Evolutionary conservation across 129 eudicot genomes (phyloP).

Genomic region (Helichrysum umbraculigerum): DNA sequence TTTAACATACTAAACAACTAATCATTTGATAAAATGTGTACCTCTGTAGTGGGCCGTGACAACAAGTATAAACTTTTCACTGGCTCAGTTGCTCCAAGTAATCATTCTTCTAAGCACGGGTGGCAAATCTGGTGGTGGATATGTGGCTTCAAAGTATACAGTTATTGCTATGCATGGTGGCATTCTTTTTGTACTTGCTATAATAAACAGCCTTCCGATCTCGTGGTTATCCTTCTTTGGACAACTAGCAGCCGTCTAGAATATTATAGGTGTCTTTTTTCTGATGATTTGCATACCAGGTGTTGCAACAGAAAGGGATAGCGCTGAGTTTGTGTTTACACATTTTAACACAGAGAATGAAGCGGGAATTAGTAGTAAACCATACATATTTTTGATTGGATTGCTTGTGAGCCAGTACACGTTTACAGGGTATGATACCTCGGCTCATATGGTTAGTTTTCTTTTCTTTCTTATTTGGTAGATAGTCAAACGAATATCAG

Average conservation of each 20-base stretch:
- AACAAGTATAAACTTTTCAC: constrained; percentile 84
- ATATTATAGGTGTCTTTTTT: constrained; percentile 77
- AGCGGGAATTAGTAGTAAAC: constrained; percentile 56
- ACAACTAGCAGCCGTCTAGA: constrained; percentile 93
- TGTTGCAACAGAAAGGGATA: constrained; percentile 71
- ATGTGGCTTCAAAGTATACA: constrained; percentile 73
- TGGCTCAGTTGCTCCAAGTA: constrained; percentile 84
- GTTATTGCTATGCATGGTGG: constrained; percentile 77
- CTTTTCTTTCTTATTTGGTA: not conserved
- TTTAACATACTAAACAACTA: not conserved
- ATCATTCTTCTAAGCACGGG: constrained; percentile 87
- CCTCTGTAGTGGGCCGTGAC: constrained; percentile 97
- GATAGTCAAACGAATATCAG: not conserved
- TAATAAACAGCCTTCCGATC: constrained; percentile 83
- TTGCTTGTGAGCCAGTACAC: constrained; percentile 98
- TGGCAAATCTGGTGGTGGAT: constrained; percentile 88
- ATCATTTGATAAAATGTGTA: constrained; percentile 23
- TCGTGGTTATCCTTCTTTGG: constrained; percentile 85
- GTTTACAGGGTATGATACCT: constrained; percentile 91
- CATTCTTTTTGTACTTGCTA: constrained; percentile 65
- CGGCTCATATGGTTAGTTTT: constrained; percentile 93
- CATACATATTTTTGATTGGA: constrained; percentile 77
- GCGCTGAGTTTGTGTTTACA: constrained; percentile 78
- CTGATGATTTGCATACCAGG: constrained; percentile 82
- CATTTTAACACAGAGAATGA: constrained; percentile 85